Percentiles rank a stretch among this genome's conserved stretches.
These are phyloP conservation scores for Pharnaceum exiguum DNA, from an alignment of 148 eudicot species.

Conservation along the genomic window DNA sequence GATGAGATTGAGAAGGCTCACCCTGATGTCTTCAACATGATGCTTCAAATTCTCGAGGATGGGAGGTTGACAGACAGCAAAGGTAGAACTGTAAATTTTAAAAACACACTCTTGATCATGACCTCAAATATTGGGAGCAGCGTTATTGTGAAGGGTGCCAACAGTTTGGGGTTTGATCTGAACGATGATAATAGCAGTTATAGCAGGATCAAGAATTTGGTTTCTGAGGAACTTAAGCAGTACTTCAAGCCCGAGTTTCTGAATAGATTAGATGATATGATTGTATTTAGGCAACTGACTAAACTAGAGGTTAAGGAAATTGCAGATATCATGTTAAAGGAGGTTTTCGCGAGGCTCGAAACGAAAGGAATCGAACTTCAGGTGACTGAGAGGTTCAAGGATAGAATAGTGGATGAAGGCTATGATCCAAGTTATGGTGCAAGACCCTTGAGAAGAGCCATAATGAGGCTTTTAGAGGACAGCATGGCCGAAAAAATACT, in stretches of 20 bases:
- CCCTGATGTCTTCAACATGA: slow-evolving; percentile 89
- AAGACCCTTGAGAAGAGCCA: slow-evolving; percentile 85
- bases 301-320: slow-evolving; percentile 86
- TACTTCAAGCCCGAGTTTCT: slow-evolving; percentile 87
- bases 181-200: slow-evolving; percentile 75
- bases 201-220: slow-evolving; percentile 68
- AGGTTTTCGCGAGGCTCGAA: slow-evolving; percentile 74
- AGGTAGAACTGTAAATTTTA: slow-evolving; percentile 84
- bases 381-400: slow-evolving; percentile 73
- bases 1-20: slow-evolving; percentile 97
- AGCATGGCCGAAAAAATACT: slow-evolving; percentile 97
- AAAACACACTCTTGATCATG: slow-evolving; percentile 85
- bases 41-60: slow-evolving; percentile 96
- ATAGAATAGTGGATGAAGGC: slow-evolving; percentile 83
- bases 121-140: slow-evolving; percentile 89
- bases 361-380: slow-evolving; percentile 63
- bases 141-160: slow-evolving; percentile 82
- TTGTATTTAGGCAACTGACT: slow-evolving; percentile 82
- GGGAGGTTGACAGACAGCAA: slow-evolving; percentile 91
- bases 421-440: slow-evolving; percentile 86
- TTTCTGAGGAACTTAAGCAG: slow-evolving; percentile 75
- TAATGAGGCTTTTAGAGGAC: slow-evolving; percentile 86
- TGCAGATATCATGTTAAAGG: slow-evolving; percentile 87
- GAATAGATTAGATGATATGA: slow-evolving; percentile 88
- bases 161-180: slow-evolving; percentile 60